phyloP scores from a whole-genome alignment of 1,139 yeast species.

The Candida tropicalis region DNA sequence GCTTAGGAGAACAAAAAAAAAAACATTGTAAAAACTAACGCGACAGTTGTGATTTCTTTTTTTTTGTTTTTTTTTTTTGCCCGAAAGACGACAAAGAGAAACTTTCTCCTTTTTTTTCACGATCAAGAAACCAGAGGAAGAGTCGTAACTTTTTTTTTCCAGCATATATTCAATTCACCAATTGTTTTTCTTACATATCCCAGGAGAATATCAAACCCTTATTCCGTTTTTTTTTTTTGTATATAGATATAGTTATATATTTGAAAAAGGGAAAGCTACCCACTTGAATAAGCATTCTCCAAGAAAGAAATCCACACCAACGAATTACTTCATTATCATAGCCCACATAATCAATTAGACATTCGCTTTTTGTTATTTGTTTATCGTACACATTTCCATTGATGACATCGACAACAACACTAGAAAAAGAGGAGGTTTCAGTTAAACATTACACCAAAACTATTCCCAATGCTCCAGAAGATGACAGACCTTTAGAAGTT shows the following conservation, averaged over 20 bases:
- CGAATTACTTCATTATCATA: background rate
- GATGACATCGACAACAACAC: background rate
- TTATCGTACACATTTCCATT: background rate
- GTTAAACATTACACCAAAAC: constrained; percentile 14
- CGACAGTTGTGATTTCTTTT: background rate
- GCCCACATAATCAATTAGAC: background rate
- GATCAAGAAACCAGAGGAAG: background rate
- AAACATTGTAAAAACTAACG: background rate
- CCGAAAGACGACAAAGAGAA: too few species aligned
- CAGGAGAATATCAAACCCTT: background rate
- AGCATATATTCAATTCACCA: background rate
- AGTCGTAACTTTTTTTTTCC: background rate
- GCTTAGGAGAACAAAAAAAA: too few species aligned
- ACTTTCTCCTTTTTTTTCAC: too few species aligned
- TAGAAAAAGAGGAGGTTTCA: background rate
- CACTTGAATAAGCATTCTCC: too few species aligned
- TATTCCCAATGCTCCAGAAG: constrained; percentile 55
- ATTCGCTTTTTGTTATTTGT: constrained; percentile 3
- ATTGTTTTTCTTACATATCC: background rate
- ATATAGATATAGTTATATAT: background rate
- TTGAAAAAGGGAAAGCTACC: too few species aligned
- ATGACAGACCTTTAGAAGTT: constrained; percentile 48
- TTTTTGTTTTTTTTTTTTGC: background rate
- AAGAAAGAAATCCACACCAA: too few species aligned
- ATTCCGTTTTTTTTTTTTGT: background rate